Base-by-base conservation (phyloP, 495 filamentous ascomycete genomes). In the Neurospora discreta region DNA sequence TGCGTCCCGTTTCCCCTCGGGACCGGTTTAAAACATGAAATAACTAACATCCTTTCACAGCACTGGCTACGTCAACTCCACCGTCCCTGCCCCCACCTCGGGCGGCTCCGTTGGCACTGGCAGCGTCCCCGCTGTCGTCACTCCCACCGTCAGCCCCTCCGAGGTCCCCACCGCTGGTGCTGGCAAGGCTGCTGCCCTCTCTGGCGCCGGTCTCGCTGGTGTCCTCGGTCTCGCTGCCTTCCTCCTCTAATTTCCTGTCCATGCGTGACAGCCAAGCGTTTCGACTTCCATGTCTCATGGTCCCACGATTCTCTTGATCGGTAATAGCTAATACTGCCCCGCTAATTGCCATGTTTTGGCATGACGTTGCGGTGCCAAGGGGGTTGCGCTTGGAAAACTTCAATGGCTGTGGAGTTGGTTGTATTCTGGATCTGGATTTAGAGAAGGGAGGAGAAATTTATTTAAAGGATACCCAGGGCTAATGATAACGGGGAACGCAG, bases 201-300 rank as follows among this genome's bases (percentile, higher is more conserved):
- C 89, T 71, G 90, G 90, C 77, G 90, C 87, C 76, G 89, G 85
- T 81, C 88, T 93, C 73, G 92, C 89, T 76, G 90, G 87, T 83
- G 83, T 94, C 77, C 87, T 93, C 83, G 93, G 89, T 82, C 79
- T 90, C 75, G 90, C 87, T 77, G 92, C 90, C 78, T 87, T 89
- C 82, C 77, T 91, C 78, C 88, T 94, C 85, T 95, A 95, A 92
- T 84, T 81, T 70, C 18, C 9, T 73, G 60, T 39, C 44, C 52
- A 33, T 65, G 15, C 52, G 52, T 65, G 52, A 65, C 52, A 65
- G 52, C 52, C 52, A 65, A 65, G 44, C 70, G 36, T 39, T 52
- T 39, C 52, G 41, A 75, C 74, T 71, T 78, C 75, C 78, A 69
- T 72, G 78, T 80, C 77, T 74, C 76, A 75, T 65, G 52, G 33